Conservation (phyloP, 805 yeast genomes). For the Candida sakaeoensis region DNA sequence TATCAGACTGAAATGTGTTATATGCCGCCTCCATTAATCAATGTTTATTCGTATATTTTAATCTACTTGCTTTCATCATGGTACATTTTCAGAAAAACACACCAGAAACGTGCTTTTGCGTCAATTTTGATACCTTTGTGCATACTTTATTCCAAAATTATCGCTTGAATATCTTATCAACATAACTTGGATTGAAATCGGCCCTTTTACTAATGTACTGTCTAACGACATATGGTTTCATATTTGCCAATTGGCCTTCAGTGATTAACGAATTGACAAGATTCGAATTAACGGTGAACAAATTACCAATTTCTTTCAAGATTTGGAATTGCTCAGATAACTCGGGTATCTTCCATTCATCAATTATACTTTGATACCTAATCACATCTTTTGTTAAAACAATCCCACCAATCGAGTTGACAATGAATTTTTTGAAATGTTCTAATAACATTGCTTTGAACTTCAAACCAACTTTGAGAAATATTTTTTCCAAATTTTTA, state of each 20-base stretch:
- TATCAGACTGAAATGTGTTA: constrained; percentile 49
- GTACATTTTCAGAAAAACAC: not conserved
- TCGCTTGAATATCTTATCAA: constrained; percentile 39
- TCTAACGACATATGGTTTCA: constrained; percentile 59
- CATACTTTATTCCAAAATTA: constrained; percentile 17
- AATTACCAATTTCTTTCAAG: constrained; percentile 75
- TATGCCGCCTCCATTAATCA: constrained; percentile 52
- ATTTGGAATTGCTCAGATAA: constrained; percentile 63
- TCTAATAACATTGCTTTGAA: constrained; percentile 57
- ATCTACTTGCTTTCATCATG: constrained; percentile 11
- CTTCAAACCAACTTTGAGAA: constrained; percentile 55
- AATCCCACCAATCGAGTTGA: constrained; percentile 79
- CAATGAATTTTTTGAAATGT: constrained; percentile 72
- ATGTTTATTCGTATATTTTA: constrained; percentile 32
- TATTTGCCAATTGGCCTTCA: constrained; percentile 71
- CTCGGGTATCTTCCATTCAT: constrained; percentile 61
- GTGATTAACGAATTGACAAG: constrained; percentile 71
- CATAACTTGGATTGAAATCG: constrained; percentile 58
- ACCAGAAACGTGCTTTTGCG: not conserved
- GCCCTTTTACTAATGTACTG: constrained; percentile 66
- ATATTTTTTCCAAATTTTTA: constrained; percentile 46
- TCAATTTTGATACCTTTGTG: constrained; percentile 11
- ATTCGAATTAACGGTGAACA: constrained; percentile 82
- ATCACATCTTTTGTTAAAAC: constrained; percentile 79
- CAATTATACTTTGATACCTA: constrained; percentile 65